These are phyloP conservation scores for Amoebophrya sp. DNA, from an alignment of 169 alveolate genomes.

Conservation along the genomic window DNA sequence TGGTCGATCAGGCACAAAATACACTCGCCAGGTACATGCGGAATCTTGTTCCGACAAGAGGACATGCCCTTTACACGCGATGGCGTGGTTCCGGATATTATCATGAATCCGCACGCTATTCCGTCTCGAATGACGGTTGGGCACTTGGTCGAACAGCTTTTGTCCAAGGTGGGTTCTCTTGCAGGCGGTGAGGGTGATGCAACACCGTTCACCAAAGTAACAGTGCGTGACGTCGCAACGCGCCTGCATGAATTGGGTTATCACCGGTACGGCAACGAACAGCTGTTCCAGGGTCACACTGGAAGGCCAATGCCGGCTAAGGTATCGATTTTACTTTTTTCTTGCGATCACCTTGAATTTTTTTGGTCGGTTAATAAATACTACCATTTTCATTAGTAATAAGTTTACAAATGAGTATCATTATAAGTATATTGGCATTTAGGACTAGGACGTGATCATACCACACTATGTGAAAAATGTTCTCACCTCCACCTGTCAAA, in stretches of 20 bases:
- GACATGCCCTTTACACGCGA: slow-evolving; percentile 95
- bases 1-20: neutral
- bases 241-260: slow-evolving; percentile 92
- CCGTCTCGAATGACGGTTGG: slow-evolving; percentile 99
- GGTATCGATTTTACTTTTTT: neutral
- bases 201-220: slow-evolving; percentile 93
- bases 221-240: slow-evolving; percentile 92
- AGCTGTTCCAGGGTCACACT: slow-evolving; percentile 94
- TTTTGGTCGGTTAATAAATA: too few relatives aligned
- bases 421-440: too few relatives aligned
- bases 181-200: slow-evolving; percentile 99
- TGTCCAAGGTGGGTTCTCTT: slow-evolving; percentile 87
- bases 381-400: too few relatives aligned
- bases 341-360: too few relatives aligned
- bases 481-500: too few relatives aligned
- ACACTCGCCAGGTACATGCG: slow-evolving; percentile 72
- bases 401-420: too few relatives aligned
- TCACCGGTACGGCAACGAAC: slow-evolving; percentile 96
- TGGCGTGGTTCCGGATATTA: slow-evolving; percentile 98
- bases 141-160: slow-evolving; percentile 97
- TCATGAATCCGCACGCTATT: slow-evolving; percentile 99
- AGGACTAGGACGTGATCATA: too few relatives aligned
- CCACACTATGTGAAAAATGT: too few relatives aligned
- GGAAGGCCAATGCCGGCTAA: slow-evolving; percentile 67
- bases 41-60: slow-evolving; percentile 96